Conservation (phyloP, 768 basidiomycete species). For the Pisolithus albus region DNA sequence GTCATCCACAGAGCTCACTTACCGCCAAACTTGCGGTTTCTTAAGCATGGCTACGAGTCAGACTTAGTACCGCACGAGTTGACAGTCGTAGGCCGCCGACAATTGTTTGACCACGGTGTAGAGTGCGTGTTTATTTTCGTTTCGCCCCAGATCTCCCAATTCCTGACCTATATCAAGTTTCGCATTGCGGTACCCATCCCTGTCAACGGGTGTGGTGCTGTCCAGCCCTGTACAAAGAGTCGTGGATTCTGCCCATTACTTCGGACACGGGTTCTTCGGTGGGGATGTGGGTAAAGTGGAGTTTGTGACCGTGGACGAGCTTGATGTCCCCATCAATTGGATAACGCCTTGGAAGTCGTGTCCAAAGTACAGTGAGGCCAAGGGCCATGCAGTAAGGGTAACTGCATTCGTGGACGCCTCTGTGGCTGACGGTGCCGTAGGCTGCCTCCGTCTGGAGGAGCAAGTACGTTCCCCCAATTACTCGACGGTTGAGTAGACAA, state of each 20-base stretch:
- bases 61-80: slow-evolving; percentile 30
- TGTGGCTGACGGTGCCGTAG: slow-evolving; percentile 6
- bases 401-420: not conserved
- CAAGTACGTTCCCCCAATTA: slow-evolving; percentile 31
- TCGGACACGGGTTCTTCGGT: slow-evolving; percentile 34
- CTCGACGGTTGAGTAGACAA: slow-evolving; percentile 27
- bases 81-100: slow-evolving; percentile 30
- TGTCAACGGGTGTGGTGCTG: slow-evolving; percentile 13
- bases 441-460: slow-evolving; percentile 24
- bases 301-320: slow-evolving; percentile 28
- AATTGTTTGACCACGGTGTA: slow-evolving; percentile 36
- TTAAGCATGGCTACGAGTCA: slow-evolving; percentile 31
- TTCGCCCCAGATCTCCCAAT: not conserved
- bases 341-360: slow-evolving; percentile 38
- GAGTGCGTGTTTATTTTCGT: slow-evolving; percentile 17
- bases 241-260: slow-evolving; percentile 37
- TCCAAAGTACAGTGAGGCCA: slow-evolving; percentile 11
- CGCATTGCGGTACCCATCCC: slow-evolving; percentile 16
- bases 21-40: slow-evolving; percentile 29
- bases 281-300: slow-evolving; percentile 19
- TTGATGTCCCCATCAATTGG: slow-evolving; percentile 32
- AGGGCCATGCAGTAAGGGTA: slow-evolving; percentile 4
- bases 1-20: slow-evolving; percentile 24
- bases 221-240: slow-evolving; percentile 19
- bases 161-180: slow-evolving; percentile 8